A percentile compares a stretch with the other conserved stretches of the same genome.
phyloP scores from a whole-genome alignment of 2,329 filamentous ascomycete species.

The Ophiostoma tasmaniense region DNA sequence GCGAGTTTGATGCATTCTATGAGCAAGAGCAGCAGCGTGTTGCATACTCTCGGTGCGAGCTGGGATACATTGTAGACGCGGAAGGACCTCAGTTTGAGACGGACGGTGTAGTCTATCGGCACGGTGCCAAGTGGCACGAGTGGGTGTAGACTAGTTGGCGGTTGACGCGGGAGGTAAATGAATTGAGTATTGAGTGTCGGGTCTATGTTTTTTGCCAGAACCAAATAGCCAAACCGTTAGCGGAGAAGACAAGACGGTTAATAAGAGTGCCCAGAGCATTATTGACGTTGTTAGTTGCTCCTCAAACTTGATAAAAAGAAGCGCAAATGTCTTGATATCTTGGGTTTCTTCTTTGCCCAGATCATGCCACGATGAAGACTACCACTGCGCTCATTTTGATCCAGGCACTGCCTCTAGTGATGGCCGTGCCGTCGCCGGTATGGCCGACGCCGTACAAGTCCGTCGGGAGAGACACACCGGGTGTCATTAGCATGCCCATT shows the following conservation, averaged over 20 bases:
- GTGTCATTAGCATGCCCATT: neutral
- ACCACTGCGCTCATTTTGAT: neutral
- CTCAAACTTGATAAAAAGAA: neutral
- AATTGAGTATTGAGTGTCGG: neutral
- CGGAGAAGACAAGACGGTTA: neutral
- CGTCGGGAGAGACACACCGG: neutral
- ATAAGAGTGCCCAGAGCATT: neutral
- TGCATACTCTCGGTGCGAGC: slow-evolving; percentile 43
- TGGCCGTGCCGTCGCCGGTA: neutral
- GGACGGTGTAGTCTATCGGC: slow-evolving; percentile 25
- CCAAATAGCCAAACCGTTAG: neutral
- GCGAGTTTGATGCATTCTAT: slow-evolving; percentile 19
- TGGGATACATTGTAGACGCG: slow-evolving; percentile 46
- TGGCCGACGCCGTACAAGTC: neutral
- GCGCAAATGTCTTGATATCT: neutral
- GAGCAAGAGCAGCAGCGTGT: slow-evolving; percentile 32
- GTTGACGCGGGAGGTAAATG: neutral
- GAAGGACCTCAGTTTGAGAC: slow-evolving; percentile 44
- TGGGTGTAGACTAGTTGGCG: slow-evolving; percentile 23
- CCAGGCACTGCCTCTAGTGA: neutral
- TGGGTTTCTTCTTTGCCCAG: neutral
- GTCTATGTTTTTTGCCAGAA: neutral
- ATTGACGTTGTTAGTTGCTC: neutral
- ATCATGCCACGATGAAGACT: neutral
- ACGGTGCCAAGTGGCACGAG: slow-evolving; percentile 25